Evolutionary conservation across 2,329 filamentous ascomycete genomes (phyloP).

Genomic region (Zymoseptoria crescenta): DNA sequence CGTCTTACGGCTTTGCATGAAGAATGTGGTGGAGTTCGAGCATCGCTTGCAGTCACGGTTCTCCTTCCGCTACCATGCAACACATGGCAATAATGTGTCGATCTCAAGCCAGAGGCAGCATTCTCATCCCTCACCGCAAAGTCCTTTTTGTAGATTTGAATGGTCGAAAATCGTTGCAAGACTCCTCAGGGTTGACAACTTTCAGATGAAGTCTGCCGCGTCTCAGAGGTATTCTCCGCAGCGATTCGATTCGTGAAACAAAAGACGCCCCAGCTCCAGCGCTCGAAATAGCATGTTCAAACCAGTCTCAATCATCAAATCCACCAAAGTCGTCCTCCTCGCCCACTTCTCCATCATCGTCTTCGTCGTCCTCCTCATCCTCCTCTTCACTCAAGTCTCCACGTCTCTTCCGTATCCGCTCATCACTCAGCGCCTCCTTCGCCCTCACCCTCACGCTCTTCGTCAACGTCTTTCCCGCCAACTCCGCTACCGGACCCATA

Average conservation of each 20-base stretch:
- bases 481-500: constrained; percentile 47
- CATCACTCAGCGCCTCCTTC: constrained; percentile 63
- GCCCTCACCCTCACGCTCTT: constrained; percentile 66
- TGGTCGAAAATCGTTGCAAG: neutral
- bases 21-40: neutral
- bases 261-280: constrained; percentile 8
- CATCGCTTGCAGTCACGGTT: too few relatives aligned
- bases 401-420: constrained; percentile 49
- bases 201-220: neutral
- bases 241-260: neutral
- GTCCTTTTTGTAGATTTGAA: too few relatives aligned
- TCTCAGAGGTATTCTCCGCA: neutral
- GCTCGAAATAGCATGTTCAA: constrained; percentile 1
- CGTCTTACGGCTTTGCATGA: neutral
- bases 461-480: constrained; percentile 52
- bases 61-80: too few relatives aligned
- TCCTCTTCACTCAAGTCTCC: constrained; percentile 36
- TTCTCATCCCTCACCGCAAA: too few relatives aligned
- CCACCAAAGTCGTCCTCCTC: constrained; percentile 44
- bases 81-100: too few relatives aligned
- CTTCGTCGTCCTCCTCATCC: constrained; percentile 43
- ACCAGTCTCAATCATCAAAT: constrained; percentile 51
- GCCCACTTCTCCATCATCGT: constrained; percentile 27
- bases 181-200: too few relatives aligned
- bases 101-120: too few relatives aligned